Base-by-base conservation (phyloP, 768 basidiomycete species). In the Rossbeevera mucosa region DNA sequence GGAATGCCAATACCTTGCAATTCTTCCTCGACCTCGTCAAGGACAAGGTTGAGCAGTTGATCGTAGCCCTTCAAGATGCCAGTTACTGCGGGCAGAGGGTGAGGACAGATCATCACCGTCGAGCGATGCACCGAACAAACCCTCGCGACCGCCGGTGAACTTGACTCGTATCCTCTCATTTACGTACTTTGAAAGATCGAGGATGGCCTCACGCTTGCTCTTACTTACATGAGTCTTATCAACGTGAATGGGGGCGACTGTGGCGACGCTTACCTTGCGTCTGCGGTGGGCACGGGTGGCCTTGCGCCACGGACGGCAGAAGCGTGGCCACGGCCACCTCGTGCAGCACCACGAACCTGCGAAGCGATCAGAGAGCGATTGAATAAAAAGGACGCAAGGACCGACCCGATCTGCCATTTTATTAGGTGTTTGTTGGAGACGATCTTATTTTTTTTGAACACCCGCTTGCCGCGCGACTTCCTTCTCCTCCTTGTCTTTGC, bases 101-200 rank as follows among this genome's bases (percentile, higher is more conserved):
- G 28, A 50, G 40, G 4, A n/a, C n/a, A 33, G 3, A 33, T 50
- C 33, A 51, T 13, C 9, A 12, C 38, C 20, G 12, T n/a, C n/a
- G 26, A 38, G n/a, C 14, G 20, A 21, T 7, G 14, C 4, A 12
- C 12, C 2, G 4, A 63, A 62, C 53, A 47, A 55, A 91, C 94
- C 94, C 81, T 99, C 94, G 36, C 96, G 76, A 33, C 95, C 95
- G 41, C 96, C 96, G n/a, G 92, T 92, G 66, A 99, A 98, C 71
- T 96, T 97, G 64, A 98, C 94, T 51, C 92, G 75, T 65, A 99
- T 91, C 56, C 83, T 80, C 70, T 94, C 85, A 69, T 95, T 90
- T 48, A 88, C 88, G 62, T 96, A 98, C 70, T 95, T 94, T 45
- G 89, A 83, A 28, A 98, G 83, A 69, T 97, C 94, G 28, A 98